Percentiles rank a stretch among this genome's conserved stretches.
These are phyloP conservation scores for Rhodotorula kratochvilovae DNA, from an alignment of 768 basidiomycete species.

Conservation along the genomic window DNA sequence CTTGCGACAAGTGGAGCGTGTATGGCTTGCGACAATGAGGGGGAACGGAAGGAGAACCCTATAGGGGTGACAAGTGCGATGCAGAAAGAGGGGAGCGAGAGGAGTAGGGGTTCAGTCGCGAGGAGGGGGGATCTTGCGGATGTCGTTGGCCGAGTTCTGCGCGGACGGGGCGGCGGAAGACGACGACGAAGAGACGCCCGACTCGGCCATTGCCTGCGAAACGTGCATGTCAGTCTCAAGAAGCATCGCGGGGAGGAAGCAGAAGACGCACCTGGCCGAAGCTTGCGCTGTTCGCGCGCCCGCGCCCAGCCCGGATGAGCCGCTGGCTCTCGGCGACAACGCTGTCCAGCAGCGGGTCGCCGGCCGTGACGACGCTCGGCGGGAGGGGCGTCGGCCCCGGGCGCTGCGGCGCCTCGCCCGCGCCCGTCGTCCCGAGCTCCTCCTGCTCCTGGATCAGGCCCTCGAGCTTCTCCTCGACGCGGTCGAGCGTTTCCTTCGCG, in stretches of 20 bases:
- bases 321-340: constrained; percentile 30
- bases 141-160: not conserved
- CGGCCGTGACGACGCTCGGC: not conserved
- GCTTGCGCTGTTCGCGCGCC: constrained; percentile 6
- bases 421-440: not conserved
- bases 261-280: constrained; percentile 21
- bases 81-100: not conserved
- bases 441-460: constrained; percentile 12
- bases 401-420: not conserved
- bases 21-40: not conserved
- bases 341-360: constrained; percentile 13
- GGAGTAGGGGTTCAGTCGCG: not conserved
- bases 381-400: constrained; percentile 31
- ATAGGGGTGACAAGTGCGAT: not conserved
- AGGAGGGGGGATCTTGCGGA: not conserved
- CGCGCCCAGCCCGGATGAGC: constrained; percentile 2
- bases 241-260: no score
- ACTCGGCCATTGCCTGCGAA: constrained; percentile 11
- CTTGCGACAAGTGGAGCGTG: not conserved
- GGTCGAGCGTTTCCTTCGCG: constrained; percentile 15
- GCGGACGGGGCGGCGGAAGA: not conserved
- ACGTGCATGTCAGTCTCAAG: not conserved
- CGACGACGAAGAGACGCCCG: constrained; percentile 1
- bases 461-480: constrained; percentile 21
- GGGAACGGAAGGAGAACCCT: not conserved